Evolutionary conservation across 495 filamentous ascomycete genomes (phyloP).

Genomic region (Lasiosphaeria miniovina): DNA sequence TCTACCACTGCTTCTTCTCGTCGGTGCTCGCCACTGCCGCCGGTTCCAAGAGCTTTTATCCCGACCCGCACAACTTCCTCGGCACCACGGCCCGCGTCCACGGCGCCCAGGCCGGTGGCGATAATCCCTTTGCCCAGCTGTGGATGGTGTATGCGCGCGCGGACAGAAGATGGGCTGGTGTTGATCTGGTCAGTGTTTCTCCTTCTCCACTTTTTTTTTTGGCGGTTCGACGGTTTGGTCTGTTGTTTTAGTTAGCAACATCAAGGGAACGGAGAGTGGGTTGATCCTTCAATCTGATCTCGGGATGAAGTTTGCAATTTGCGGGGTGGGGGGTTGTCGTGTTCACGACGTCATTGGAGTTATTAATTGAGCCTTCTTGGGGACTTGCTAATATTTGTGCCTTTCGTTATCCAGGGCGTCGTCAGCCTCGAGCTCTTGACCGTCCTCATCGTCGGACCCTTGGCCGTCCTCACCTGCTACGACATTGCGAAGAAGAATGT

Average conservation of each 20-base stretch:
- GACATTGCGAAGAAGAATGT: slow-evolving; percentile 54
- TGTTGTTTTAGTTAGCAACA: neutral
- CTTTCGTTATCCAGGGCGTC: slow-evolving; percentile 47
- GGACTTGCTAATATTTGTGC: neutral
- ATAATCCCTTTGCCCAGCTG: slow-evolving; percentile 59
- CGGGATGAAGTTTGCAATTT: too few species aligned
- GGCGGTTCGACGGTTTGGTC: neutral
- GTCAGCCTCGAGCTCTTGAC: slow-evolving; percentile 84
- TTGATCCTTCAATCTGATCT: too few species aligned
- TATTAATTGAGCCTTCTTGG: too few species aligned
- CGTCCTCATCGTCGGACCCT: slow-evolving; percentile 70
- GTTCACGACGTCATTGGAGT: too few species aligned
- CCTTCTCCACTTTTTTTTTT: slow-evolving; percentile 10
- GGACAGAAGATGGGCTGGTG: slow-evolving; percentile 75
- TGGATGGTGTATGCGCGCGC: slow-evolving; percentile 96
- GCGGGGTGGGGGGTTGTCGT: too few species aligned
- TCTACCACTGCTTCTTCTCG: slow-evolving; percentile 89
- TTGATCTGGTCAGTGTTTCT: slow-evolving; percentile 57
- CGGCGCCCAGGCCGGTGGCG: slow-evolving; percentile 65
- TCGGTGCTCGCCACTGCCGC: slow-evolving; percentile 44
- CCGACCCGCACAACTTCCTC: slow-evolving; percentile 45
- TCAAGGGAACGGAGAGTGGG: neutral
- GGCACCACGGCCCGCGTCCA: slow-evolving; percentile 54
- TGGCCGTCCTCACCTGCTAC: slow-evolving; percentile 69
- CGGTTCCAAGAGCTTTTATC: slow-evolving; percentile 29